These are phyloP conservation scores for Herpetomonas tarakana DNA, from an alignment of 208 protist species.

Conservation along the genomic window DNA sequence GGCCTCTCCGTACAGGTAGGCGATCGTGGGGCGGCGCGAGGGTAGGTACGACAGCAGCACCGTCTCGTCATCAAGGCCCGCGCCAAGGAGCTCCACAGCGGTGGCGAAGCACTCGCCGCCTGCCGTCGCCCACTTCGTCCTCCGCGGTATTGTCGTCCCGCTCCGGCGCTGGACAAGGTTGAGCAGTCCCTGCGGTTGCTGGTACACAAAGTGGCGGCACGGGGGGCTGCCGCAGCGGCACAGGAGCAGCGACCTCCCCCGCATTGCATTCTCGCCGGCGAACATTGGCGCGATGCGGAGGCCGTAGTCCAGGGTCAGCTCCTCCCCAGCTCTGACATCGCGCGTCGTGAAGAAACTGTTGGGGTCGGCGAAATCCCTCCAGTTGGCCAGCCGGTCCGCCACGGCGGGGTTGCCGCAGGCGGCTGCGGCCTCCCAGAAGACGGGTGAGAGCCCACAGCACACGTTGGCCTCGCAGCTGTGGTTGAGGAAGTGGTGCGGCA, in stretches of 20 bases:
- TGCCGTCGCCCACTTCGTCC: neutral
- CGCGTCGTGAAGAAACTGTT: constrained; percentile 73
- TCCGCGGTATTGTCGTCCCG: too few species aligned
- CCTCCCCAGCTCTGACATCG: constrained; percentile 55
- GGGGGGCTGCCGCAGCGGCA: constrained; percentile 45
- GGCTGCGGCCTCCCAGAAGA: constrained; percentile 47
- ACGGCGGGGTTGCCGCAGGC: constrained; percentile 11
- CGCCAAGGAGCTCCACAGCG: constrained; percentile 25
- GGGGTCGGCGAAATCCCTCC: constrained; percentile 53
- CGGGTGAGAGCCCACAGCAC: constrained; percentile 55
- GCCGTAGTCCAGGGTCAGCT: constrained; percentile 75
- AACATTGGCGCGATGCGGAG: constrained; percentile 49
- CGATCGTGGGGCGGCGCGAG: constrained; percentile 22
- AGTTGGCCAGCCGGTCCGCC: constrained; percentile 29
- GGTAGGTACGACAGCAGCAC: constrained; percentile 42
- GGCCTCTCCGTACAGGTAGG: constrained; percentile 42
- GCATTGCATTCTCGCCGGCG: constrained; percentile 21
- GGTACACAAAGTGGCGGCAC: constrained; percentile 66
- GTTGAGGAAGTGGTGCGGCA: constrained; percentile 74
- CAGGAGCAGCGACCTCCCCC: constrained; percentile 28
- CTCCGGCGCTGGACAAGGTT: constrained; percentile 6
- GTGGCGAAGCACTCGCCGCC: constrained; percentile 3
- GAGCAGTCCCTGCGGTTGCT: constrained; percentile 9
- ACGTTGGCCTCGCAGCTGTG: constrained; percentile 73
- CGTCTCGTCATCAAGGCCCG: constrained; percentile 65